A percentile compares a stretch with the other conserved stretches of the same genome.
These are phyloP conservation scores for Helianthus tuberosus DNA, from an alignment of 129 eudicot genomes.

Conservation along the genomic window DNA sequence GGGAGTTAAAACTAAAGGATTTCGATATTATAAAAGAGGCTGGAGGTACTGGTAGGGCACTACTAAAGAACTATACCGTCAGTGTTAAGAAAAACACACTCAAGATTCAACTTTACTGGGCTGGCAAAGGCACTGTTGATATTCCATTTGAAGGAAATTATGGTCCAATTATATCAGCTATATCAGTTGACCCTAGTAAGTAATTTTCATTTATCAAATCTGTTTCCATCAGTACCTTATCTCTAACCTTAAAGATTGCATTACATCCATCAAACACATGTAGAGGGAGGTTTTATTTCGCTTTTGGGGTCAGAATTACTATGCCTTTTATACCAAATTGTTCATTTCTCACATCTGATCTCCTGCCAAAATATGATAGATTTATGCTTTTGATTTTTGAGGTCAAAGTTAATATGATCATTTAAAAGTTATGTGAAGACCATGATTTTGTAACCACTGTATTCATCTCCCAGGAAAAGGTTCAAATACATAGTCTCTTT, in stretches of 20 bases:
- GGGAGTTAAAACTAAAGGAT: constrained; percentile 45
- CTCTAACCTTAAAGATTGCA: constrained; percentile 1
- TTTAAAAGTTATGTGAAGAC: background rate
- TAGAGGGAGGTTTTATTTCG: background rate
- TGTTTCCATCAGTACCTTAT: background rate
- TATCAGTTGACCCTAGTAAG: constrained; percentile 81
- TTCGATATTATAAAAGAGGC: constrained; percentile 68
- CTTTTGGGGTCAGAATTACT: no score
- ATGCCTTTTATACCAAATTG: no score
- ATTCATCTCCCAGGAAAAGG: background rate
- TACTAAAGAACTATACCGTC: constrained; percentile 51
- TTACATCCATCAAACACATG: background rate
- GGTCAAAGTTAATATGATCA: constrained; percentile 8
- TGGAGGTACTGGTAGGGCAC: constrained; percentile 68
- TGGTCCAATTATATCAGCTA: constrained; percentile 52
- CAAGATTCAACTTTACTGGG: constrained; percentile 48
- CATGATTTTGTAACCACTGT: background rate
- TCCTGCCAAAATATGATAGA: no score
- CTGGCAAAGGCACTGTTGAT: no score
- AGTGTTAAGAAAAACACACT: constrained; percentile 55
- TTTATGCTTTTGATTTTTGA: constrained; percentile 6
- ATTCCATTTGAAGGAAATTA: no score
- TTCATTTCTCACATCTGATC: no score
- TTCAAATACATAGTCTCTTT: no score
- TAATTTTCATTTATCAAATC: constrained; percentile 14